Base-by-base conservation (phyloP, 257 asterid species). In the Solanum etuberosum region DNA sequence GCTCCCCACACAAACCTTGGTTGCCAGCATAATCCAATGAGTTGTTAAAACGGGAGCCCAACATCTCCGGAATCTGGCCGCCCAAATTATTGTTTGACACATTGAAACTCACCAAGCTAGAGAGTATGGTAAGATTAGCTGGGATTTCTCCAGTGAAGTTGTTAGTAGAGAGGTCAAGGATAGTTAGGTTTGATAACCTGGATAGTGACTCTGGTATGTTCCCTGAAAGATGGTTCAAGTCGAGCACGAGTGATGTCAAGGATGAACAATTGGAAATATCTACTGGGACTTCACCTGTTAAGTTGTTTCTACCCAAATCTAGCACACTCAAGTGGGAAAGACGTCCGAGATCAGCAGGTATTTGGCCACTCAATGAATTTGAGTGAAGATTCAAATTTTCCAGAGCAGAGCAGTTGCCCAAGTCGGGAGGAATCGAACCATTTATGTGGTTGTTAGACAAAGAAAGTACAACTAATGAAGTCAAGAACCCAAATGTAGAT, bases 401-500 rank as follows among this genome's bases (percentile, higher is more conserved):
- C 82, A 93, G 95, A 81, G 90, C 89, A 21, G 95, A 92, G 87
- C 96, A 93, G 59, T 91, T 92, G 43, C 94, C 98, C 21, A 94
- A 87, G 13, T 93, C 94, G 1, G 92, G 91, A 84, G 96, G 96
- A 90, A 94, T 87, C 31, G 89, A 72, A 57, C 95, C 95, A 35
- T 93, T 90, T 23, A 94, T 87, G 83, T 86, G 93, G 88, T 94
- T 94, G 85, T 89, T 43, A 67, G 95, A 93, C 90, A 94, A 82
- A 21, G 96, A 94, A 31, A 94, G 87, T 61, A 92, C 95, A 73
- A 67, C 87, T 85, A 94, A 89, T 12, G 98, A 92, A 57, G 88
- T 92, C 93, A 94, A 86, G 91, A 92, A 91, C 18, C 96, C 98
- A 87, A 94, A 94, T 25, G 95, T 92, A 18, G 95, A 87, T 7